Evolutionary conservation across 176 grass and related monocot genomes (phyloP).

Genomic region (Juncus effusus): DNA sequence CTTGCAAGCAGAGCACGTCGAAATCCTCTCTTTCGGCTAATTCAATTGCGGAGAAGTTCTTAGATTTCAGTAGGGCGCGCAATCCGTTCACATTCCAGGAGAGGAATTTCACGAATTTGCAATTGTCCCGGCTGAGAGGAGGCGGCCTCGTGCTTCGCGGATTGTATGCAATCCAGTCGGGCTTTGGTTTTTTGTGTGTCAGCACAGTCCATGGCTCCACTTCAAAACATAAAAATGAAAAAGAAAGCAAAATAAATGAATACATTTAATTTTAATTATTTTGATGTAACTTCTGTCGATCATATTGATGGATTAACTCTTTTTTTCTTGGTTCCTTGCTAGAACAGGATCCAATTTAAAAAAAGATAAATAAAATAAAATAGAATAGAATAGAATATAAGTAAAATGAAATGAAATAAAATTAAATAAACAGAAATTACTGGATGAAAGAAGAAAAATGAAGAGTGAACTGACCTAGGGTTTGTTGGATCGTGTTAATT

Average conservation of each 20-base stretch:
- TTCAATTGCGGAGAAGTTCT: conserved; percentile 60
- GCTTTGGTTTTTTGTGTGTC: conserved; percentile 73
- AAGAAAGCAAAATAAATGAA: not conserved
- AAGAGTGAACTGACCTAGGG: conserved; percentile 29
- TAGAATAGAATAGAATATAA: not conserved
- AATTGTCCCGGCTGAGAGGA: conserved; percentile 54
- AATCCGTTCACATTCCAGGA: conserved; percentile 99
- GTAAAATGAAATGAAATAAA: not conserved
- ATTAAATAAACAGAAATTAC: no score
- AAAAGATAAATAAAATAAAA: not conserved
- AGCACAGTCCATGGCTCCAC: conserved; percentile 82
- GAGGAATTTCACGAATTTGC: conserved; percentile 55
- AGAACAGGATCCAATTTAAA: not conserved
- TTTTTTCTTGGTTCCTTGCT: not conserved
- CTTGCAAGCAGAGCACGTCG: conserved; percentile 91
- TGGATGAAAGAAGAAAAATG: conserved; percentile 12
- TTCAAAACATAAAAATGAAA: conserved; percentile 14
- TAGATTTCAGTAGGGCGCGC: conserved; percentile 72
- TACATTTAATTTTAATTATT: not conserved
- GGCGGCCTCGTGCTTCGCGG: conserved; percentile 74
- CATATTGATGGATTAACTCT: not conserved
- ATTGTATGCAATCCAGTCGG: conserved; percentile 82
- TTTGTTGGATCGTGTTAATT: conserved; percentile 37
- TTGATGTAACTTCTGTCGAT: not conserved
- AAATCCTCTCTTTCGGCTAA: conserved; percentile 89